phyloP scores from a whole-genome alignment of 2,329 filamentous ascomycete species.

The Phaeoacremonium minimum region DNA sequence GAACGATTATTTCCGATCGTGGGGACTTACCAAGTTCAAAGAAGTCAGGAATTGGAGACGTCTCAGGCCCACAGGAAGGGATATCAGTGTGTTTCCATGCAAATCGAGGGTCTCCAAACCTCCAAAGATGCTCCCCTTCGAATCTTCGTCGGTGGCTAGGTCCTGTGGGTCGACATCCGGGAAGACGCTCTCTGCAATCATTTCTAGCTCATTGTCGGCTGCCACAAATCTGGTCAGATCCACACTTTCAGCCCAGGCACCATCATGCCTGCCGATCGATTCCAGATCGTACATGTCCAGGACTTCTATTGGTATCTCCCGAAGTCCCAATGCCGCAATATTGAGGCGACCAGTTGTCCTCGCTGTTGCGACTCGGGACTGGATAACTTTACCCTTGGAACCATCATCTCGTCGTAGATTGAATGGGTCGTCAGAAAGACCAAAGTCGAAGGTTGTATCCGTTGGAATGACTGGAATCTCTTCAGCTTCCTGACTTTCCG shows the following conservation, averaged over 20 bases:
- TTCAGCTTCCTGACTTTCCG: slow-evolving; percentile 12
- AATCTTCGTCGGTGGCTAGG: slow-evolving; percentile 60
- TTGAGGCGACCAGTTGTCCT: slow-evolving; percentile 79
- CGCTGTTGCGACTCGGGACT: slow-evolving; percentile 67
- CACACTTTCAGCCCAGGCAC: slow-evolving; percentile 86
- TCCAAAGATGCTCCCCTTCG: slow-evolving; percentile 71
- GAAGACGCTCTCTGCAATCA: slow-evolving; percentile 70
- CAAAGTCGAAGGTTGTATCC: slow-evolving; percentile 54
- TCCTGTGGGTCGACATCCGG: slow-evolving; percentile 63
- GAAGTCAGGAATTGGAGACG: slow-evolving; percentile 70
- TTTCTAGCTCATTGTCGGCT: slow-evolving; percentile 83
- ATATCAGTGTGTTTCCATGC: slow-evolving; percentile 74
- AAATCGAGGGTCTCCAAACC: slow-evolving; percentile 78
- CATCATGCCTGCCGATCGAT: slow-evolving; percentile 54
- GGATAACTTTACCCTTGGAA: slow-evolving; percentile 62
- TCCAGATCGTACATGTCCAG: slow-evolving; percentile 87
- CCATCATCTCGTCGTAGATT: slow-evolving; percentile 58
- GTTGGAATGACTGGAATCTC: slow-evolving; percentile 39
- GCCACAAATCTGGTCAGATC: slow-evolving; percentile 81
- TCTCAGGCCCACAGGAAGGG: slow-evolving; percentile 71
- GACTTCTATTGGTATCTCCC: slow-evolving; percentile 75
- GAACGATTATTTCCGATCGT: neutral
- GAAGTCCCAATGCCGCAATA: slow-evolving; percentile 78
- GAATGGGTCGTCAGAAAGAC: slow-evolving; percentile 62
- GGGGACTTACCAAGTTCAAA: slow-evolving; percentile 67